Evolutionary conservation across 2,329 filamentous ascomycete genomes (phyloP).

Genomic region (Xylariaceae sp.): DNA sequence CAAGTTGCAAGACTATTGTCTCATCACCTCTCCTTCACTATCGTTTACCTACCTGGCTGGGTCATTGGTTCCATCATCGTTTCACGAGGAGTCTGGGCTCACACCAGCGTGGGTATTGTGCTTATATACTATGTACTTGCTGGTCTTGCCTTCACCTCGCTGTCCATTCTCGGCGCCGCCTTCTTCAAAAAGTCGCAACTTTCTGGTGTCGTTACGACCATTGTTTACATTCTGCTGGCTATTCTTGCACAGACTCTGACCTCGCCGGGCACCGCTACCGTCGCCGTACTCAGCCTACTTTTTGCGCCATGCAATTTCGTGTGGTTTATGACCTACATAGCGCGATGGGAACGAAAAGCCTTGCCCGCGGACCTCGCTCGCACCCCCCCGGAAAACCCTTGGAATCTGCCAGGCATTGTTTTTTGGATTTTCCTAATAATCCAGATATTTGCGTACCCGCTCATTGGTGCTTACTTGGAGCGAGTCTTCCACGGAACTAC

Average conservation of each 20-base stretch:
- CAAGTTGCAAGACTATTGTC: constrained; percentile 80
- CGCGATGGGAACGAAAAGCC: constrained; percentile 74
- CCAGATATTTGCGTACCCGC: constrained; percentile 79
- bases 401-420: constrained; percentile 73
- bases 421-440: constrained; percentile 80
- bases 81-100: constrained; percentile 66
- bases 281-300: constrained; percentile 73
- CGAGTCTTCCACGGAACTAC: constrained; percentile 77
- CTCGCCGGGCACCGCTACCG: constrained; percentile 65
- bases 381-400: constrained; percentile 69
- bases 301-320: constrained; percentile 91
- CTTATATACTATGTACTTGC: constrained; percentile 76
- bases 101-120: constrained; percentile 69
- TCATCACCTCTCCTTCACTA: constrained; percentile 79
- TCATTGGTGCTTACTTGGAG: constrained; percentile 78
- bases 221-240: constrained; percentile 76
- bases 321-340: constrained; percentile 77
- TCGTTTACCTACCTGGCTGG: constrained; percentile 85
- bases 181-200: constrained; percentile 90
- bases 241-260: constrained; percentile 81
- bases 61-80: constrained; percentile 75
- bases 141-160: constrained; percentile 80
- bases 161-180: constrained; percentile 80
- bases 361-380: constrained; percentile 66
- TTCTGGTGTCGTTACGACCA: constrained; percentile 79